These are phyloP conservation scores for Solanum pennellii DNA, from an alignment of 257 asterid species.

Conservation along the genomic window DNA sequence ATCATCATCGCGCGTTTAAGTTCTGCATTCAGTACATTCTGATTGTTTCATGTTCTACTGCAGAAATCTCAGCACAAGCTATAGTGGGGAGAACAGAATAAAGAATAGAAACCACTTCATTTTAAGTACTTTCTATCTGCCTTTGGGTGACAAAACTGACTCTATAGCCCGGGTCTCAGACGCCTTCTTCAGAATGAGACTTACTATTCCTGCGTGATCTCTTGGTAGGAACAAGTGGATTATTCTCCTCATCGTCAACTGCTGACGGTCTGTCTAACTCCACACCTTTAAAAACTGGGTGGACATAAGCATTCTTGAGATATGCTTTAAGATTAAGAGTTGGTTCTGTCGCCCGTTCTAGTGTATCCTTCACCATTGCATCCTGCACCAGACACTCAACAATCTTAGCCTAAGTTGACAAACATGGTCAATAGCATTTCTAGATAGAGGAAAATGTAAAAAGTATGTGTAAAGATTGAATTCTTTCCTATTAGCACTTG, in stretches of 20 bases:
- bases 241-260: slow-evolving; percentile 40
- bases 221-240: slow-evolving; percentile 48
- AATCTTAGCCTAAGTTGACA: not conserved
- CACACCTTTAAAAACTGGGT: slow-evolving; percentile 45
- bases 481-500: not conserved
- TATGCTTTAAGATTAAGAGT: slow-evolving; percentile 38
- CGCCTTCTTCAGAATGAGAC: slow-evolving; percentile 15
- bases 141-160: not conserved
- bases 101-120: not conserved
- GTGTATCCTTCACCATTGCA: slow-evolving; percentile 42
- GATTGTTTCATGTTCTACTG: not conserved
- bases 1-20: not conserved
- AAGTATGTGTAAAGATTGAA: not conserved
- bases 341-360: slow-evolving; percentile 49
- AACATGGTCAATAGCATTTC: not conserved
- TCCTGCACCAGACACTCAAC: slow-evolving; percentile 21
- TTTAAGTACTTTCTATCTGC: not conserved
- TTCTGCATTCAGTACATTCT: not conserved
- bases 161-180: not conserved
- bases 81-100: not conserved
- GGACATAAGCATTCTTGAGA: slow-evolving; percentile 46
- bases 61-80: not conserved
- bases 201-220: slow-evolving; percentile 37
- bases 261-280: slow-evolving; percentile 17
- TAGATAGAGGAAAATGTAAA: not conserved